Conservation (phyloP, 1,284 basidiomycete species). For the Microbotryum lychnidis-dioicae region DNA sequence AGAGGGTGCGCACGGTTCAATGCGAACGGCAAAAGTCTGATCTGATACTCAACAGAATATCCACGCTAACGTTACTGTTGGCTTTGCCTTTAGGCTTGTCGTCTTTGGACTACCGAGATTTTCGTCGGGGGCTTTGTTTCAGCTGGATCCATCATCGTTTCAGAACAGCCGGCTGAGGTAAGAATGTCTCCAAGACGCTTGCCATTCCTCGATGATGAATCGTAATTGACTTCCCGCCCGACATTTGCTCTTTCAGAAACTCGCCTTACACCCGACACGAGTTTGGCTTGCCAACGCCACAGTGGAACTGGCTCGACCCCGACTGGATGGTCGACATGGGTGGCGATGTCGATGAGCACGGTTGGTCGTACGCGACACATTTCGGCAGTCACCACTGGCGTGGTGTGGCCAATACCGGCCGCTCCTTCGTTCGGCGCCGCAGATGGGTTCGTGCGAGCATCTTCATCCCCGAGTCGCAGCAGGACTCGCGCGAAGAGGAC, state of each 20-base stretch:
- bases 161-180: constrained; percentile 9
- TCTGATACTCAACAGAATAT: too few relatives aligned
- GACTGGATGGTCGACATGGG: constrained; percentile 30
- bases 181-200: background rate
- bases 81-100: constrained; percentile 8
- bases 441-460: constrained; percentile 23
- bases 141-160: constrained; percentile 23
- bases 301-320: constrained; percentile 26
- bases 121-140: constrained; percentile 16
- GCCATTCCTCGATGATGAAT: background rate
- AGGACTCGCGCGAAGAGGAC: too few relatives aligned
- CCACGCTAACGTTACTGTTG: background rate
- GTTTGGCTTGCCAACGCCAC: constrained; percentile 19
- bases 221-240: background rate
- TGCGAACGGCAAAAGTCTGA: background rate
- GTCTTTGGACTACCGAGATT: constrained; percentile 29
- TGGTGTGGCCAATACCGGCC: constrained; percentile 12
- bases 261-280: constrained; percentile 17
- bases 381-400: constrained; percentile 26
- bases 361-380: constrained; percentile 24
- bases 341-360: constrained; percentile 27
- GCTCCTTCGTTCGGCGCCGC: constrained; percentile 24
- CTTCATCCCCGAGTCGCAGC: constrained; percentile 6
- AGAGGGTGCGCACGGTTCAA: constrained; percentile 16
- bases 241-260: background rate